Conservation (phyloP, 2,329 filamentous ascomycete genomes). For the Aspergillus fumigatiaffinis region DNA sequence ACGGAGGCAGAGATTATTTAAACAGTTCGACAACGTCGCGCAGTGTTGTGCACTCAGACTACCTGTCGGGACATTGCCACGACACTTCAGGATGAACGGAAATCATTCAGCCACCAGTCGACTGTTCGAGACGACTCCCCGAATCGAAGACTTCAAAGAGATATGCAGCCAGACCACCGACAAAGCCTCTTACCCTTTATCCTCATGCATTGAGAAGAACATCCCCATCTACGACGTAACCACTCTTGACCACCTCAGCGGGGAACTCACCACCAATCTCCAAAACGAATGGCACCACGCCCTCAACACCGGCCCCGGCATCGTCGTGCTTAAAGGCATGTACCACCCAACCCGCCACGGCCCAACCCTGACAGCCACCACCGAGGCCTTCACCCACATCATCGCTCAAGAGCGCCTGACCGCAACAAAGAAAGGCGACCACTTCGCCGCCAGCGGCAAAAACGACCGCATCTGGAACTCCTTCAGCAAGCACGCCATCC, state of each 20-base stretch:
- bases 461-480: conserved; percentile 66
- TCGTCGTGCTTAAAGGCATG: conserved; percentile 55
- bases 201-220: conserved; percentile 45
- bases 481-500: conserved; percentile 57
- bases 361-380: conserved; percentile 44
- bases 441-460: conserved; percentile 54
- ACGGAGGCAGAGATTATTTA: not conserved
- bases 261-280: conserved; percentile 35
- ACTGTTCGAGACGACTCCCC: conserved; percentile 17
- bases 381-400: conserved; percentile 47
- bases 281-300: conserved; percentile 61
- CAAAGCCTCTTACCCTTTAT: conserved; percentile 46
- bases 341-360: conserved; percentile 37
- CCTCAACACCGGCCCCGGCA: conserved; percentile 55
- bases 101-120: conserved; percentile 8
- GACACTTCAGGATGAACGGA: not conserved
- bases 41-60: not conserved
- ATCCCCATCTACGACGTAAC: conserved; percentile 55
- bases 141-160: conserved; percentile 41
- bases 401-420: conserved; percentile 44
- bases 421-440: conserved; percentile 49
- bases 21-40: not conserved
- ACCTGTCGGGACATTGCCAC: not conserved
- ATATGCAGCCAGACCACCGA: conserved; percentile 43
- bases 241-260: conserved; percentile 31